phyloP scores from a whole-genome alignment of 176 grass and related monocot species.

The Triticum dicoccoides region DNA sequence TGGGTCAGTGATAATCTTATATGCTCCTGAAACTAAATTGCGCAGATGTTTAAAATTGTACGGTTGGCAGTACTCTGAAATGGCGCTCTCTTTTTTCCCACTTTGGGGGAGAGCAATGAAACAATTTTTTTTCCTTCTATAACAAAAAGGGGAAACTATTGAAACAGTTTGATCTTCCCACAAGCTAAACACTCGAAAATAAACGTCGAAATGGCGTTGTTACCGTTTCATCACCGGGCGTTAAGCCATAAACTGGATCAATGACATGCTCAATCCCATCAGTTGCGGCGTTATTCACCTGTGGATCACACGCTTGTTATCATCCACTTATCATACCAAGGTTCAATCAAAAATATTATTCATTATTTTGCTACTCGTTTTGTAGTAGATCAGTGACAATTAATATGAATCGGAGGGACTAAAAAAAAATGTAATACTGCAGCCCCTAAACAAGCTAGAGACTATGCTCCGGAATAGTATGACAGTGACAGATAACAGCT shows the following conservation, averaged over 20 bases:
- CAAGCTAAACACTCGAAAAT: neutral
- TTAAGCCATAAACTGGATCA: neutral
- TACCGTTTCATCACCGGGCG: neutral
- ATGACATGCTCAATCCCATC: neutral
- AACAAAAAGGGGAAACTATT: neutral
- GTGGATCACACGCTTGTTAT: neutral
- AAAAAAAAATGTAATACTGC: neutral
- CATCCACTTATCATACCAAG: neutral
- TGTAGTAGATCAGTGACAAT: too few relatives aligned
- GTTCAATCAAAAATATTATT: neutral
- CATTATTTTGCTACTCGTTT: neutral
- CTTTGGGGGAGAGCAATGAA: neutral
- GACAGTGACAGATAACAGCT: neutral
- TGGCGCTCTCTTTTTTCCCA: neutral
- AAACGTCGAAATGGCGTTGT: neutral
- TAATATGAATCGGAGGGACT: too few relatives aligned
- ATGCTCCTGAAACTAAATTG: neutral
- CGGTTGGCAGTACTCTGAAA: neutral
- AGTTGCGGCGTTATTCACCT: conserved; percentile 41
- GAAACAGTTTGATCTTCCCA: neutral
- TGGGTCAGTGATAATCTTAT: neutral
- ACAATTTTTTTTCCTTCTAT: neutral
- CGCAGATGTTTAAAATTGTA: neutral
- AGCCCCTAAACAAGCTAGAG: neutral
- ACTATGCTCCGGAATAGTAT: too few relatives aligned